phyloP scores from a whole-genome alignment of 1,284 basidiomycete genomes.

The Porodaedalea pini region DNA sequence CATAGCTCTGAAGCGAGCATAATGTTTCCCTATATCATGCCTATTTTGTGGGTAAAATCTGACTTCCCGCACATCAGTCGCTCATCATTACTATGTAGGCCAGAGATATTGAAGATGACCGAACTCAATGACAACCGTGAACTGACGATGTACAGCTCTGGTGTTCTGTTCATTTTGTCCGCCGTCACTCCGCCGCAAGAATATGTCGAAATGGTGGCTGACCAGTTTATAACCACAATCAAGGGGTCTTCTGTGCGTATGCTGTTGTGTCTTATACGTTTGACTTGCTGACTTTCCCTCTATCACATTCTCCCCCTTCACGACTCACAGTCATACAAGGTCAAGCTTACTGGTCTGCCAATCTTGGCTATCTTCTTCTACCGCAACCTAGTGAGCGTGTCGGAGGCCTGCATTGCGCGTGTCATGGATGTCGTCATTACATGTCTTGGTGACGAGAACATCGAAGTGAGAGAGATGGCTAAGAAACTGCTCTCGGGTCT shows the following conservation, averaged over 20 bases:
- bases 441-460: slow-evolving; percentile 86
- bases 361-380: slow-evolving; percentile 82
- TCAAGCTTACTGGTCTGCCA: slow-evolving; percentile 71
- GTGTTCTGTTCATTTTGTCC: slow-evolving; percentile 72
- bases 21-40: slow-evolving; percentile 71
- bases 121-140: slow-evolving; percentile 78
- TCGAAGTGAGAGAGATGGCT: slow-evolving; percentile 94
- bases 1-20: slow-evolving; percentile 65
- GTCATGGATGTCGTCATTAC: slow-evolving; percentile 80
- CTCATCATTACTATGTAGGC: slow-evolving; percentile 38
- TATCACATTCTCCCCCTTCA: slow-evolving; percentile 13
- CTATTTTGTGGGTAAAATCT: slow-evolving; percentile 61
- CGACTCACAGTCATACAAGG: slow-evolving; percentile 65
- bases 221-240: slow-evolving; percentile 61
- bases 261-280: slow-evolving; percentile 3
- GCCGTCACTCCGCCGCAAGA: slow-evolving; percentile 61
- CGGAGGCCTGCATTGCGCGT: slow-evolving; percentile 59
- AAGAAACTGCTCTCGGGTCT: slow-evolving; percentile 87
- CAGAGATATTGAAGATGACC: slow-evolving; percentile 76
- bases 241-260: slow-evolving; percentile 58
- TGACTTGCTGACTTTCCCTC: slow-evolving; percentile 15
- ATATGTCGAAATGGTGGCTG: slow-evolving; percentile 57
- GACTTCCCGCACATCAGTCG: background rate
- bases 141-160: slow-evolving; percentile 67
- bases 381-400: slow-evolving; percentile 76